Evolutionary conservation across 169 alveolate genomes (phyloP).

Genomic region (Plasmodium berghei): DNA sequence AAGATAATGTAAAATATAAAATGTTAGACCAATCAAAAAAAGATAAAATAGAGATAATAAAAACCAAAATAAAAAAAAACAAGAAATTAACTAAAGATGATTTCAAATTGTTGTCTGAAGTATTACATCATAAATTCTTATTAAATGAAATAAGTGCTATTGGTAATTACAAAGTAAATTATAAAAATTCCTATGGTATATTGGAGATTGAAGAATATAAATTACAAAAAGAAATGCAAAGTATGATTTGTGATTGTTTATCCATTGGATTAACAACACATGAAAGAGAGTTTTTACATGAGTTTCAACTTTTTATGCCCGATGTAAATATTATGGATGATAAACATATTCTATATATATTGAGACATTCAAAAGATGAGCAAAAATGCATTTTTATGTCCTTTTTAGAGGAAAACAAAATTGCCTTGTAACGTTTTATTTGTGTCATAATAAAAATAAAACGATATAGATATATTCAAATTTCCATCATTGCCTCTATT

Average conservation of each 20-base stretch:
- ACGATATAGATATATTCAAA: no score
- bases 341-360: constrained; percentile 37
- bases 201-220: constrained; percentile 56
- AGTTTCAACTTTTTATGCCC: constrained; percentile 53
- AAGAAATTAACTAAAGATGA: constrained; percentile 62
- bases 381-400: constrained; percentile 40
- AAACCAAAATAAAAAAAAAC: constrained; percentile 60
- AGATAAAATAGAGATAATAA: constrained; percentile 48
- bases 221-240: constrained; percentile 28
- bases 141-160: constrained; percentile 51
- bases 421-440: no score
- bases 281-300: constrained; percentile 46
- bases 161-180: constrained; percentile 57
- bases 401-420: constrained; percentile 26
- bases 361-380: constrained; percentile 58
- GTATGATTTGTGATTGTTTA: constrained; percentile 46
- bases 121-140: constrained; percentile 68
- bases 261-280: constrained; percentile 42
- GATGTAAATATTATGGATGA: constrained; percentile 58
- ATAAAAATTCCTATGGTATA: constrained; percentile 24
- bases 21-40: constrained; percentile 14
- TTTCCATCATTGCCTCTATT: no score
- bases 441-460: no score
- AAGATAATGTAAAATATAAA: constrained; percentile 45
- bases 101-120: constrained; percentile 40